Evolutionary conservation across 768 basidiomycete genomes (phyloP).

Genomic region (Sutorius australiensis): DNA sequence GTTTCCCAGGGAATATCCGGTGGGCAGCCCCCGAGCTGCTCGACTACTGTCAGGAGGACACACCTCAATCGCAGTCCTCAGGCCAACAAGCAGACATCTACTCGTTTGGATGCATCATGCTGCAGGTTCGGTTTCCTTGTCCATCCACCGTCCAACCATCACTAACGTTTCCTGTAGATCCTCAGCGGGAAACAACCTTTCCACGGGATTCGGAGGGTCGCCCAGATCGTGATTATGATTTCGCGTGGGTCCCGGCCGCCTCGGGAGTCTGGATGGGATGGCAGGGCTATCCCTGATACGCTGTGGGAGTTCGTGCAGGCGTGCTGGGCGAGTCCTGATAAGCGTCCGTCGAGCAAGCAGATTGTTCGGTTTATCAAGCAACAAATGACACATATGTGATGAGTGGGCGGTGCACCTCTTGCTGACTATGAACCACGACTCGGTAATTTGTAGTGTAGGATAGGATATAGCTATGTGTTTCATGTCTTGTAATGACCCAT

Average conservation of each 20-base stretch:
- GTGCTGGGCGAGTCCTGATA: constrained; percentile 19
- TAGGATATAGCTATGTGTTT: no score
- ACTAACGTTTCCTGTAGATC: constrained; percentile 9
- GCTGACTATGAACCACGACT: no score
- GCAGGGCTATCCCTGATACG: constrained; percentile 18
- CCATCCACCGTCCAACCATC: background rate
- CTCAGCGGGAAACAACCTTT: constrained; percentile 27
- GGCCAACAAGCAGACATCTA: constrained; percentile 23
- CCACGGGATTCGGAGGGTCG: constrained; percentile 14
- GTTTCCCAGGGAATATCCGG: constrained; percentile 25
- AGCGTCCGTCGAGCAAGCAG: constrained; percentile 15
- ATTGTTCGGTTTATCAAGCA: constrained; percentile 16
- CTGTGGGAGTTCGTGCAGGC: constrained; percentile 21
- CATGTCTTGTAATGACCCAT: no score
- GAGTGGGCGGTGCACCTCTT: no score
- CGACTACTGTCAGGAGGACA: background rate
- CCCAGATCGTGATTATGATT: constrained; percentile 25
- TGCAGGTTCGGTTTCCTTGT: constrained; percentile 17
- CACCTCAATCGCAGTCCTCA: constrained; percentile 2
- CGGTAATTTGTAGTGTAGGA: no score
- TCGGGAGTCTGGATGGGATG: constrained; percentile 20
- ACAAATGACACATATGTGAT: background rate
- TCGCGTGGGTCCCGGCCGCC: constrained; percentile 4
- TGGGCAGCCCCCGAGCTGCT: constrained; percentile 32
- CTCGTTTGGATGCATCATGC: constrained; percentile 29